Evolutionary conservation across 2,329 filamentous ascomycete genomes (phyloP), one percentile per base, ranked within the genome.

Genomic region (Fusarium guadeloupense): DNA sequence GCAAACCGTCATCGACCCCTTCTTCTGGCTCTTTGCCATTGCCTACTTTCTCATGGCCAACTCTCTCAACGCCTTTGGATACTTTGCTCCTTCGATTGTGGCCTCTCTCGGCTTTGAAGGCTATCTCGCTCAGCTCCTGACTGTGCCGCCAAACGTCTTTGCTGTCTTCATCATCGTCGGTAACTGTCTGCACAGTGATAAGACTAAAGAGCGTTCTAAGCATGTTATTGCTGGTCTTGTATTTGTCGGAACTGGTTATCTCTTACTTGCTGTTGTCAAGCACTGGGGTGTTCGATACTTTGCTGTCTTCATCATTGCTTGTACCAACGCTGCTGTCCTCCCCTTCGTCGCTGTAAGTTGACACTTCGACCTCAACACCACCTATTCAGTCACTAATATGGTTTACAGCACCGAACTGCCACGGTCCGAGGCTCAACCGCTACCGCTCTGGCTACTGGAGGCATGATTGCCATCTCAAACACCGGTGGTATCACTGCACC

Each of bases 91-190:
- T 3, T 72, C 74, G 1, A 76, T 76, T 21, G 69, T 76, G 19
- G 64, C 73, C 16, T 68, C 71, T 3, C 72, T 76, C 10, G 74
- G 75, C 14, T 76, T 75, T 54, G 56, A 61, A 19, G 71, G 69
- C 2, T 59, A 74, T 43, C 47, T 68, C n/a, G 75, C 73, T 4
- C 74, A 76, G 52, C 62, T 76, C 4, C 60, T 76, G 17, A 76
- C 74, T 2, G 74, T 76, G 1, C 74, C 74, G 4, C 74, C 74
- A 3, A 76, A 76, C 20, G 74, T 76, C 21, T 70, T 75, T 43
- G 72, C 74, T 10, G 69, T 76, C 9, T 69, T 76, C 23, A 59
- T 76, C 44, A 70, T 73, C 9, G 58, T 76, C 5, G 67, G 73
- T 16, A 64, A 70, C 38, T 74, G 72, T 45, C 54, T 73, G 35